Conservation (phyloP, 176 grass and related monocot genomes). For the Oryza glumipatula region DNA sequence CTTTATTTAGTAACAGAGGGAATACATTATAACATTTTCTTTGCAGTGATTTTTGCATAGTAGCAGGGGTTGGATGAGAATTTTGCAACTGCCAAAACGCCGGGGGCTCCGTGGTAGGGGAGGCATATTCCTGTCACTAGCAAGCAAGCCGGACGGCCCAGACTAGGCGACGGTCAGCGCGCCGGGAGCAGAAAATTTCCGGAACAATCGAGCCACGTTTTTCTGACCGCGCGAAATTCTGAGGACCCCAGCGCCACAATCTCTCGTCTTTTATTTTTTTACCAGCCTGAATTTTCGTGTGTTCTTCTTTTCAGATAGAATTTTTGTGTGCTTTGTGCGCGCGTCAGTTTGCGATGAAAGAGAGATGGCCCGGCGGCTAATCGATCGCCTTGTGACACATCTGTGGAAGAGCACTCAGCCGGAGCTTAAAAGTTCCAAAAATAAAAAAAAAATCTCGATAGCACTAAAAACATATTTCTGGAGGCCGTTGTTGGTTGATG, state of each 20-base stretch:
- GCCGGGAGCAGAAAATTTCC: not conserved
- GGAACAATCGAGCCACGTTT: slow-evolving; percentile 14
- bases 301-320: not conserved
- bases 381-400: not conserved
- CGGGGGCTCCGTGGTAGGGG: not conserved
- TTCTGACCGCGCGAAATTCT: slow-evolving; percentile 26
- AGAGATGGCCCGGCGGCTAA: not conserved
- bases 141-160: no score
- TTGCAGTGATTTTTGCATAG: not conserved
- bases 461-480: not conserved
- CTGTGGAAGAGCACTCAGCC: not conserved
- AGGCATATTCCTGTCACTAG: no score
- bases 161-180: not conserved
- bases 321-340: not conserved
- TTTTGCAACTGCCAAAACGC: not conserved
- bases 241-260: not conserved
- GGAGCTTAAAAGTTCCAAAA: no score
- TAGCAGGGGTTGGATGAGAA: not conserved
- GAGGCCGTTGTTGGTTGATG: no score
- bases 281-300: not conserved
- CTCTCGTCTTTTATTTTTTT: not conserved
- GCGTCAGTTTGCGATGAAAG: not conserved
- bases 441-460: no score
- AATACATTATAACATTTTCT: no score
- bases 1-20: no score